Percentiles rank a stretch among this genome's conserved stretches.
phyloP scores from a whole-genome alignment of 148 eudicot species.

The Rhododendron ovatum region DNA sequence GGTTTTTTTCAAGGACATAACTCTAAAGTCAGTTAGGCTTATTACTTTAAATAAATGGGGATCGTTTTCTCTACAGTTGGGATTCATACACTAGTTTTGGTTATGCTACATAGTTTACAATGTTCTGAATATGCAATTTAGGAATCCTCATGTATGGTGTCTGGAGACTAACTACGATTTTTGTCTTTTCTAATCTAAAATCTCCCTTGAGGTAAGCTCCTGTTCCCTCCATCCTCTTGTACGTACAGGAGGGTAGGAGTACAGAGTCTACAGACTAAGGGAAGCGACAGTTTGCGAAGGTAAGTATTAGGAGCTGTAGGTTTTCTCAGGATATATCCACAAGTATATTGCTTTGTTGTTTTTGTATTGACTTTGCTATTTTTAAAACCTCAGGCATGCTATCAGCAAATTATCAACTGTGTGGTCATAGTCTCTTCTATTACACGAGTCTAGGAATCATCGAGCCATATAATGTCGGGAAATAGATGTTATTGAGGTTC shows the following conservation, averaged over 20 bases:
- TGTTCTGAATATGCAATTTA: background rate
- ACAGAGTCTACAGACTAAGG: background rate
- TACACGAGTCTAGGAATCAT: background rate
- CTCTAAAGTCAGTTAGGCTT: background rate
- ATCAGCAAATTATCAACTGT: background rate
- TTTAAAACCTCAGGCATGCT: background rate
- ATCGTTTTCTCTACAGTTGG: background rate
- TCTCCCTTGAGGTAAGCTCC: background rate
- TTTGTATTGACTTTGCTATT: background rate
- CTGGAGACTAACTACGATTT: background rate
- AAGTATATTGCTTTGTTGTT: background rate
- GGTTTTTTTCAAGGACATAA: background rate
- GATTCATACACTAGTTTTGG: background rate
- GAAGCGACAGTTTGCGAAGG: background rate
- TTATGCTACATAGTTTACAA: background rate
- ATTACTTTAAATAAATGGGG: background rate
- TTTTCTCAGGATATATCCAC: background rate
- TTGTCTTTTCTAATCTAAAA: background rate
- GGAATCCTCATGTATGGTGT: background rate
- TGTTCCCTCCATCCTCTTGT: background rate
- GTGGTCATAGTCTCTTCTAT: background rate
- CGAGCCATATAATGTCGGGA: background rate
- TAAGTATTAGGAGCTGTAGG: background rate
- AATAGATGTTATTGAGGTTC: background rate
- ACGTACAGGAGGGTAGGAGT: background rate